Evolutionary conservation across 83 land plant genomes (phyloP).

Genomic region (Diphasiastrum complanatum): DNA sequence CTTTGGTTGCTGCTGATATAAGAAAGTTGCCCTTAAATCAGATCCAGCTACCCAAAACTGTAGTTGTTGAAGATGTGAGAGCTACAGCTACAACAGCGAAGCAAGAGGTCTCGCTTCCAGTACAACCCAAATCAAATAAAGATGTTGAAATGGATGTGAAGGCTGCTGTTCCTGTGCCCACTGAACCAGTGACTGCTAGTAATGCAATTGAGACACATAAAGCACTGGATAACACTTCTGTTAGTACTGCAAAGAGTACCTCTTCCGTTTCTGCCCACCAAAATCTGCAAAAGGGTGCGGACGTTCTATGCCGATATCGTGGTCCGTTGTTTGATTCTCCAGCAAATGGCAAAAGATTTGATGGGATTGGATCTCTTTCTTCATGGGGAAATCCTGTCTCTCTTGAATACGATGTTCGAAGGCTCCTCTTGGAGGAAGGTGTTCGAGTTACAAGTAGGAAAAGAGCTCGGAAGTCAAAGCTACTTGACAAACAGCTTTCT

Average conservation of each 20-base stretch:
- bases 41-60: no score
- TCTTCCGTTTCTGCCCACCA: constrained; percentile 17
- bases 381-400: constrained; percentile 42
- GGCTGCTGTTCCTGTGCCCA: no score
- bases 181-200: no score
- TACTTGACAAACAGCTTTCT: constrained; percentile 55
- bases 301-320: constrained; percentile 60
- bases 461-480: constrained; percentile 61
- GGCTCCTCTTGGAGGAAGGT: constrained; percentile 74
- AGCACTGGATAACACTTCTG: not conserved
- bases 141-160: no score
- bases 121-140: no score
- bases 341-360: constrained; percentile 60
- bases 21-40: no score
- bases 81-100: no score
- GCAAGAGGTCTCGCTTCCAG: no score
- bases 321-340: constrained; percentile 97
- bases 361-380: constrained; percentile 39
- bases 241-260: constrained; percentile 3
- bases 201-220: not conserved
- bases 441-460: constrained; percentile 58
- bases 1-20: no score
- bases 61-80: no score
- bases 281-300: constrained; percentile 41
- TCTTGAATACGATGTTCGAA: constrained; percentile 76